These are phyloP conservation scores for Cyamopsis tetragonoloba DNA, from an alignment of 306 rosid genomes.

Conservation along the genomic window DNA sequence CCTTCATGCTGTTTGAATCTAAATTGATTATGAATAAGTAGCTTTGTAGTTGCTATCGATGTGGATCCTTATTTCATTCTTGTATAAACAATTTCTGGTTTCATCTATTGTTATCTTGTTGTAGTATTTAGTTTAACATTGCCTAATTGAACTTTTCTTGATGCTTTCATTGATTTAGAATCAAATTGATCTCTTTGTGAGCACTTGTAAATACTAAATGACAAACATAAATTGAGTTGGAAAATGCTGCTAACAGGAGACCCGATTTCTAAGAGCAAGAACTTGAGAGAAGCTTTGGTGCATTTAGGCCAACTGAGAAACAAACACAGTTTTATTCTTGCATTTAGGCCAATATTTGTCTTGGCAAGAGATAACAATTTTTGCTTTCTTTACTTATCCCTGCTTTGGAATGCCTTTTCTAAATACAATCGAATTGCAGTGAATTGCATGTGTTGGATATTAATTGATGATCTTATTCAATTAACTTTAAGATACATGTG, in stretches of 20 bases:
- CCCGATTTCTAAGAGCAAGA: too few relatives aligned
- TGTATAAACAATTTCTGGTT: not conserved
- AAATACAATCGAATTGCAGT: not conserved
- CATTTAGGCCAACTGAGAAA: too few relatives aligned
- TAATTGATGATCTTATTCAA: slow-evolving; percentile 2
- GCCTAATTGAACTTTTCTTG: not conserved
- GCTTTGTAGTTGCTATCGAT: not conserved
- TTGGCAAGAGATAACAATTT: not conserved
- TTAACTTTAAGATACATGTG: not conserved
- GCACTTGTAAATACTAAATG: not conserved
- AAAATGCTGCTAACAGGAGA: not conserved
- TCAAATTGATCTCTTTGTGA: slow-evolving; percentile 5
- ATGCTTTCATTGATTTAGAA: not conserved
- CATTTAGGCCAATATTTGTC: not conserved
- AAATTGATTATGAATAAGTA: slow-evolving; percentile 5
- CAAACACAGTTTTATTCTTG: not conserved
- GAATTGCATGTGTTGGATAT: slow-evolving; percentile 4
- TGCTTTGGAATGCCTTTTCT: slow-evolving; percentile 17
- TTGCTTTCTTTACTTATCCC: not conserved
- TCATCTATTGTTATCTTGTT: not conserved
- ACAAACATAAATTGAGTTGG: not conserved
- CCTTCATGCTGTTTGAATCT: slow-evolving; percentile 14
- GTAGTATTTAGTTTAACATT: not conserved
- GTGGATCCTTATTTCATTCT: not conserved
- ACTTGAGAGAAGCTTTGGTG: too few relatives aligned